Evolutionary conservation across 306 rosid species (phyloP).

Genomic region (Trifolium pratense): DNA sequence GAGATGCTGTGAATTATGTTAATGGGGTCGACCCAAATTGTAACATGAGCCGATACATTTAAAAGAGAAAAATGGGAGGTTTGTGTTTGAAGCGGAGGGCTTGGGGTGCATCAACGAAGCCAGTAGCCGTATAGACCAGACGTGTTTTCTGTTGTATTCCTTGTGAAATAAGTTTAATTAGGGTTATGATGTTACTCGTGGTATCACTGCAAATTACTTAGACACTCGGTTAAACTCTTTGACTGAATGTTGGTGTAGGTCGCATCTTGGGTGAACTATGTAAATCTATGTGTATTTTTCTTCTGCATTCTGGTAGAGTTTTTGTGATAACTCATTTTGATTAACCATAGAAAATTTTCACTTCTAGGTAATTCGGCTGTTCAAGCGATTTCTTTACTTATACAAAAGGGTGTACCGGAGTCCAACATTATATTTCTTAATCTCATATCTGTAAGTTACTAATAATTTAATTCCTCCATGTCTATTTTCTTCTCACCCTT

Average conservation of each 20-base stretch:
- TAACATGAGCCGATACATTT: too few species aligned
- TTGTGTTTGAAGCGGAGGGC: too few species aligned
- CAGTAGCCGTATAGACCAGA: too few species aligned
- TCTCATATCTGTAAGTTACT: conserved; percentile 91
- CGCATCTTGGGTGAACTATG: not conserved
- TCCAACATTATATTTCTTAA: conserved; percentile 95
- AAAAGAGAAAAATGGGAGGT: too few species aligned
- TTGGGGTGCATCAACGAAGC: too few species aligned
- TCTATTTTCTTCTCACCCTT: conserved; percentile 7
- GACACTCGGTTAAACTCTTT: too few species aligned
- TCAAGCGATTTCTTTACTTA: conserved; percentile 83
- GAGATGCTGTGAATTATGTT: too few species aligned
- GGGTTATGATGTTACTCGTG: too few species aligned
- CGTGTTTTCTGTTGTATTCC: too few species aligned
- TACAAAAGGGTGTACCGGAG: conserved; percentile 95
- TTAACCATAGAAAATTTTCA: conserved; percentile 15
- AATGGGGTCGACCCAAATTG: too few species aligned
- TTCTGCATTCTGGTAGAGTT: not conserved
- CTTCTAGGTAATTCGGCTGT: conserved; percentile 94
- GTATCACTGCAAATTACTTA: too few species aligned
- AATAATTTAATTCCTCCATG: not conserved
- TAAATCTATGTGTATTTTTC: not conserved
- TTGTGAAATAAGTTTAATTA: too few species aligned
- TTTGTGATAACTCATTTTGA: not conserved
- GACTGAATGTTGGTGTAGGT: not conserved